Evolutionary conservation across 2,329 filamentous ascomycete species (phyloP).

Genomic region (Biscogniauxia mediterranea): DNA sequence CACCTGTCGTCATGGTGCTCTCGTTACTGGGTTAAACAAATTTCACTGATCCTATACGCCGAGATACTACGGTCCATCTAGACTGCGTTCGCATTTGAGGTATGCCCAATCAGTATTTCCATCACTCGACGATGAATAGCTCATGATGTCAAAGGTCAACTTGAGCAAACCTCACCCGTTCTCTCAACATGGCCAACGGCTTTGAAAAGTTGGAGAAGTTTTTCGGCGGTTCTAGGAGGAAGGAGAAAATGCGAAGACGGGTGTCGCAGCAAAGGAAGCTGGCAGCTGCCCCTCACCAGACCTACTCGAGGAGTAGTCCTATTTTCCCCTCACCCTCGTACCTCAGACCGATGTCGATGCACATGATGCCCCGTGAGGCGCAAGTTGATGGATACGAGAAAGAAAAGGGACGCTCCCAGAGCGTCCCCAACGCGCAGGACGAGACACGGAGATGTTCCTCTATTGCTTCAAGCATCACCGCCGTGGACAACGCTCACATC

Average conservation of each 20-base stretch:
- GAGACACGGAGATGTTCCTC: conserved; percentile 24
- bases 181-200: conserved; percentile 45
- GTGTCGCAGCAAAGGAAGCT: conserved; percentile 17
- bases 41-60: not conserved
- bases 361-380: conserved; percentile 58
- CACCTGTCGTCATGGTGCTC: too few species aligned
- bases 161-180: not conserved
- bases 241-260: conserved; percentile 28
- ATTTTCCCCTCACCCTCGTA: conserved; percentile 40
- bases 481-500: conserved; percentile 14
- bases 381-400: conserved; percentile 37
- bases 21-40: not conserved
- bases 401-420: conserved; percentile 26
- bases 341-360: conserved; percentile 52
- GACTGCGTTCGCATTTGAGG: not conserved
- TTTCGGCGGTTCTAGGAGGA: conserved; percentile 45
- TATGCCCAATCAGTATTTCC: not conserved
- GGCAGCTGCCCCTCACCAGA: conserved; percentile 9
- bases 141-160: too few species aligned
- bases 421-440: conserved; percentile 25
- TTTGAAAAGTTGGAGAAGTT: conserved; percentile 51
- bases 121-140: not conserved
- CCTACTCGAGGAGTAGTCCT: conserved; percentile 14
- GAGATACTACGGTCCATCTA: not conserved
- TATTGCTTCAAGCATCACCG: conserved; percentile 20